Evolutionary conservation across 2,329 filamentous ascomycete species (phyloP).

Genomic region (Ophiocordyceps australis): DNA sequence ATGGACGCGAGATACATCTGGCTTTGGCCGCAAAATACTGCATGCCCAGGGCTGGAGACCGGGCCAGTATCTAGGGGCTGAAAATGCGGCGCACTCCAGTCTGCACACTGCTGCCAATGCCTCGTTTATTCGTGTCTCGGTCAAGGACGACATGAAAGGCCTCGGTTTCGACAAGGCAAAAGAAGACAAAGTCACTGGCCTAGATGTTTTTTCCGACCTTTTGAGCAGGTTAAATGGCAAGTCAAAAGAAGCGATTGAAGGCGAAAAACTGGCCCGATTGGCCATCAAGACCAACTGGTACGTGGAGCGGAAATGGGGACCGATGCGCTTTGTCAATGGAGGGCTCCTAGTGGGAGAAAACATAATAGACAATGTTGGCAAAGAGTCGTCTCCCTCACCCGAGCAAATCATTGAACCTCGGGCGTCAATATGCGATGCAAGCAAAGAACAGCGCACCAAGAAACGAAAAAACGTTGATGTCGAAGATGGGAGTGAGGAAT

Average conservation of each 20-base stretch:
- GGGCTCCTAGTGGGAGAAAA: constrained; percentile 48
- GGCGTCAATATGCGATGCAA: no score
- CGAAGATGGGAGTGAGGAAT: constrained; percentile 6
- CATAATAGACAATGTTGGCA: constrained; percentile 20
- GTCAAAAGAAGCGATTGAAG: constrained; percentile 51
- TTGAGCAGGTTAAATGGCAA: constrained; percentile 83
- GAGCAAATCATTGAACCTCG: no score
- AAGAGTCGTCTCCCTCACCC: no score
- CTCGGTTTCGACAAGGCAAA: constrained; percentile 65
- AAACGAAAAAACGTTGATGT: constrained; percentile 28
- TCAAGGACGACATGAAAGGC: constrained; percentile 86
- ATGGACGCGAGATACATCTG: constrained; percentile 69
- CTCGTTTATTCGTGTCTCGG: constrained; percentile 64
- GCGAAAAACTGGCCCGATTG: constrained; percentile 49
- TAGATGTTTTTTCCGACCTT: constrained; percentile 73
- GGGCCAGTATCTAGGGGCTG: constrained; percentile 63
- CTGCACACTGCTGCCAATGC: constrained; percentile 66
- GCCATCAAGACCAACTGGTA: constrained; percentile 58
- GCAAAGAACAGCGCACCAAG: constrained; percentile 28
- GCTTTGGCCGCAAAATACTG: constrained; percentile 82
- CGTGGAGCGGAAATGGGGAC: constrained; percentile 57
- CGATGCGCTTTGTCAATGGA: constrained; percentile 75
- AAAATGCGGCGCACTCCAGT: constrained; percentile 55
- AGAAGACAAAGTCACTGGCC: constrained; percentile 63
- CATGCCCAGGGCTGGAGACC: constrained; percentile 80